Base-by-base conservation (phyloP, 257 asterid species). In the Scutellaria barbata region DNA sequence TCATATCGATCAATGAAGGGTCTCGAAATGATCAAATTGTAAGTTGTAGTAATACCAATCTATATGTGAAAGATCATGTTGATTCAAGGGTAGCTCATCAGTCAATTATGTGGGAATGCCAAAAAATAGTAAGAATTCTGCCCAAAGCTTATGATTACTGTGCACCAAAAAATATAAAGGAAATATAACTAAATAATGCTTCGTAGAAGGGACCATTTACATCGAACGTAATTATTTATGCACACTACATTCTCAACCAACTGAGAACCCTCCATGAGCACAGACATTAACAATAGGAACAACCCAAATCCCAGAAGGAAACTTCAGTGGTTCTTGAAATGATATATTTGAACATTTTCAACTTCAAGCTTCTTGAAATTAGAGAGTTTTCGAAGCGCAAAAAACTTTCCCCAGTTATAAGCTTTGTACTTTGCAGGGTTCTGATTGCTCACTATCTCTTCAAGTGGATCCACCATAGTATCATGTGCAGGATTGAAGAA, bases 311-410 rank as follows among this genome's bases (percentile, higher is more conserved):
- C 46, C 46, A 0, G 10, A 22, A 37, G 3, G 39, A 22, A 11
- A 25, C 62, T 61, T 71, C 22, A 62, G 2, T 48, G 43, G 48
- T 63, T 77, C 84, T 80, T 86, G 82, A 86, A 86, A 78, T 82
- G 84, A 48, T 71, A 47, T 2, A 84, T 84, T 61, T 86, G 89
- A 47, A 84, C 56, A 37, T 84, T 86, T 61, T 82, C 89, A 6
- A 76, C 81, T 10, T 74, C 79, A 42, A 84, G 89, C 68, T 86
- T 86, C 86, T 77, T 81, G 81, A 42, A 84, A 51, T 82, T 86
- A 63, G 89, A 78, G 11, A 20, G 85, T 12, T 78, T 86, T 14
- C 87, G 53, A 1, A 59, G 37, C 0, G 83, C 7, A 67, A 77
- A 78, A 22, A 86, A 80, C 79, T 74, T 82, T 16, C 87, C 89